phyloP scores from a whole-genome alignment of 2,329 filamentous ascomycete genomes.

The Fonsecaea erecta region DNA sequence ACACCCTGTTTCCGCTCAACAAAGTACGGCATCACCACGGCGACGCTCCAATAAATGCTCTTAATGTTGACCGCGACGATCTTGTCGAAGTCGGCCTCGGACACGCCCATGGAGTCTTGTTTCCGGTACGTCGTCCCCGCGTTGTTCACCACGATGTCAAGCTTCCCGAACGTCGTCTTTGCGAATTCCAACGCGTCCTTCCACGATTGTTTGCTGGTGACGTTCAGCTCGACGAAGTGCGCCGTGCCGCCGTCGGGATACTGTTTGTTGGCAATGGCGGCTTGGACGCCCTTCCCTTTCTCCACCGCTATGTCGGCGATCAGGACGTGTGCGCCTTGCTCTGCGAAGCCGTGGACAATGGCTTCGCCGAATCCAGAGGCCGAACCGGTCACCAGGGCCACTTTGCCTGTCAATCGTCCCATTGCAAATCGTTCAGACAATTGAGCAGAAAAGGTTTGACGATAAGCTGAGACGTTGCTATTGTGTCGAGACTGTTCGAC shows the following conservation, averaged over 20 bases:
- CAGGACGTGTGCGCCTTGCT: conserved; percentile 44
- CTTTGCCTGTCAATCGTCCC: conserved; percentile 43
- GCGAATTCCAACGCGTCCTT: conserved; percentile 47
- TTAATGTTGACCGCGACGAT: conserved; percentile 53
- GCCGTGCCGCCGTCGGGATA: conserved; percentile 17
- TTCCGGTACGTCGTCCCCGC: conserved; percentile 55
- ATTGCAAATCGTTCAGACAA: too few species aligned
- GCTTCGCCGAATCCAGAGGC: conserved; percentile 50
- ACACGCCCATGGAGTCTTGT: conserved; percentile 48
- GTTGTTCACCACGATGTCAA: conserved; percentile 59
- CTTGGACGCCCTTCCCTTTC: too few species aligned
- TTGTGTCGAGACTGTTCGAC: too few species aligned
- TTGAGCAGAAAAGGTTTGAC: too few species aligned
- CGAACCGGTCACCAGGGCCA: conserved; percentile 50
- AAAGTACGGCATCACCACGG: conserved; percentile 25
- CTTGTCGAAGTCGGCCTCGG: conserved; percentile 52
- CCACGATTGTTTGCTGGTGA: conserved; percentile 30
- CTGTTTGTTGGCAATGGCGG: conserved; percentile 19
- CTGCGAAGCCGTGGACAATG: conserved; percentile 45
- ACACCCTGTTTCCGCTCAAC: conserved; percentile 22
- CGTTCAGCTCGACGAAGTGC: conserved; percentile 12
- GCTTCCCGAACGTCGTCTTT: conserved; percentile 49
- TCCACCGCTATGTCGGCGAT: conserved; percentile 41
- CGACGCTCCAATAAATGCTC: conserved; percentile 29
- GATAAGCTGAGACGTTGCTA: too few species aligned